Percentiles rank a stretch among this genome's conserved stretches.
Conservation (phyloP, 495 filamentous ascomycete species). For the Rhypophila decipiens region DNA sequence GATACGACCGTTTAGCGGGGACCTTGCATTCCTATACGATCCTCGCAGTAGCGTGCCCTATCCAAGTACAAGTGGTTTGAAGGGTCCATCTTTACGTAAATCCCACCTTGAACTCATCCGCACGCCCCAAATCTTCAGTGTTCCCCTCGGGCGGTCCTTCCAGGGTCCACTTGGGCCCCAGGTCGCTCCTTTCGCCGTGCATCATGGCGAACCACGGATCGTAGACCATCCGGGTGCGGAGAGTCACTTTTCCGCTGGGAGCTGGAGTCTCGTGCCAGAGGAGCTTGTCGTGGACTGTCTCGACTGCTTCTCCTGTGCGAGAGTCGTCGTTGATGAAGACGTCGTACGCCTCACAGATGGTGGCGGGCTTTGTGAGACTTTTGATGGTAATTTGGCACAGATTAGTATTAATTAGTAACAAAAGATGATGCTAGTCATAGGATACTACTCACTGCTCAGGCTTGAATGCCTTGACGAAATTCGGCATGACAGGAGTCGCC, state of each 20-base stretch:
- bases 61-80: too few relatives aligned
- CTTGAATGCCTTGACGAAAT: constrained; percentile 27
- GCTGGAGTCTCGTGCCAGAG: constrained; percentile 23
- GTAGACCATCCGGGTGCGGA: constrained; percentile 29
- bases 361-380: too few relatives aligned
- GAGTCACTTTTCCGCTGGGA: constrained; percentile 21
- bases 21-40: too few relatives aligned
- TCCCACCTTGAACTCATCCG: constrained; percentile 7
- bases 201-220: constrained; percentile 35
- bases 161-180: constrained; percentile 15
- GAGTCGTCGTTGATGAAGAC: constrained; percentile 26
- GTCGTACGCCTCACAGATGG: constrained; percentile 23
- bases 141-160: constrained; percentile 6
- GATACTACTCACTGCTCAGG: constrained; percentile 22
- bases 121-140: constrained; percentile 6
- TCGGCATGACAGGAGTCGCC: constrained; percentile 30
- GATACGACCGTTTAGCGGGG: too few relatives aligned
- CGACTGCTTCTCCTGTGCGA: constrained; percentile 26
- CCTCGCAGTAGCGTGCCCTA: too few relatives aligned
- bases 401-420: too few relatives aligned
- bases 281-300: constrained; percentile 26
- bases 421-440: too few relatives aligned
- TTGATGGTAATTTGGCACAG: too few relatives aligned
- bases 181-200: constrained; percentile 32
- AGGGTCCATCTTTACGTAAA: too few relatives aligned